Base-by-base conservation (phyloP, 1,284 basidiomycete genomes). In the Ceratobasidium sp. region DNA sequence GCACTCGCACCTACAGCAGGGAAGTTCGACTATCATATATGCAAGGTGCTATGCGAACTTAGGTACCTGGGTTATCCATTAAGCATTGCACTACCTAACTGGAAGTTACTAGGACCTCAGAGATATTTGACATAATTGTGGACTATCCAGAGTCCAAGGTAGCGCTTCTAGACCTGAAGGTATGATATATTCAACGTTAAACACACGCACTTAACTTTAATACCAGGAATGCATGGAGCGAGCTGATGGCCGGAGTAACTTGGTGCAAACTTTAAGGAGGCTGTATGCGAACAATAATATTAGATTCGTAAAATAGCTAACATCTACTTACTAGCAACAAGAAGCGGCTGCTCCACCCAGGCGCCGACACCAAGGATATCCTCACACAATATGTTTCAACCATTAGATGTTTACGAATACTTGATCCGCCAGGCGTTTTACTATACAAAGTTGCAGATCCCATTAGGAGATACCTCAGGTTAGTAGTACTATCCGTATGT, bases 61-160 rank as follows among this genome's bases (percentile, higher is more conserved):
- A 86, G 95, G 95, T 95, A 77, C n/a, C 47, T 48, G 72, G 24
- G 51, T 1, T 51, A 31, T 33, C 36, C 6, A 11, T 11, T 29
- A 48, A n/a, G 17, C 51, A 64, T 73, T 45, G 51, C 9, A 27
- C 3, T n/a, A 2, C 63, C 19, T 56, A 33, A 29, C 60, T n/a
- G 48, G 41, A 17, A 19, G 29, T 64, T 1, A 44, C 14, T 78
- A 96, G 95, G 53, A 95, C 92, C 0, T 86, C 86, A 64, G 95
- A 99, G 82, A 91, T 99, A 22, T 99, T 98, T 80, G 95, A 98
- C 78, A 97, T 99, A 74, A 97, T 99, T 75, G 91, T 97, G 60
- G 93, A 96, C 79, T 98, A 91, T 79, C 97, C 98, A 0, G 93
- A 96, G 74, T 98, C 97, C 0, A 86, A 86, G 76, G 89, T 91